Evolutionary conservation across 2,329 filamentous ascomycete genomes (phyloP).

Genomic region (Pseudogymnoascus sp.): DNA sequence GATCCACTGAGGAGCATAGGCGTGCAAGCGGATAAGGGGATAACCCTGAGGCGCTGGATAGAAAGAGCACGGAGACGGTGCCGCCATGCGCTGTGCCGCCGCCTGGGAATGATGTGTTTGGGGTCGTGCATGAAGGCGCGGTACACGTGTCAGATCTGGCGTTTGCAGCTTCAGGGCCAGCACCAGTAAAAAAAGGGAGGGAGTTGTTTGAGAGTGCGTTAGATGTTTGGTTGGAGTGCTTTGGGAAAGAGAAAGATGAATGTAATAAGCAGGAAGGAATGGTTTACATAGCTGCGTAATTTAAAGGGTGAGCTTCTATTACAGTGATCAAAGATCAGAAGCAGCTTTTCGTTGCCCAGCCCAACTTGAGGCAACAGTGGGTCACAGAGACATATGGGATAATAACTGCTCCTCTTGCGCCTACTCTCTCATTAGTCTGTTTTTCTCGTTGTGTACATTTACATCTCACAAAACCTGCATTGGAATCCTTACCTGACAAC

Average conservation of each 20-base stretch:
- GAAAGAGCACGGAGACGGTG: neutral
- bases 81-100: neutral
- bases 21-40: neutral
- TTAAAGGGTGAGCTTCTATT: neutral
- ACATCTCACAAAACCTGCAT: neutral
- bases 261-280: neutral
- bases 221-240: conserved; percentile 12
- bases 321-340: neutral
- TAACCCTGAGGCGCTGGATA: neutral
- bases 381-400: neutral
- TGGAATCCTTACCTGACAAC: neutral
- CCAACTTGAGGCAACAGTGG: neutral
- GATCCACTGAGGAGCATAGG: neutral
- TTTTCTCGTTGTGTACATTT: neutral
- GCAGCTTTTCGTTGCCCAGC: neutral
- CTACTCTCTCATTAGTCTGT: neutral
- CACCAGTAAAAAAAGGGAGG: neutral
- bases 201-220: conserved; percentile 7
- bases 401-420: neutral
- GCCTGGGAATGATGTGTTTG: neutral
- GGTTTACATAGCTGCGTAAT: neutral
- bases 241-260: neutral
- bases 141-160: neutral
- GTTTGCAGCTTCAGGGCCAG: neutral
- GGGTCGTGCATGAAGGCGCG: neutral